These are phyloP conservation scores for Metarhizium album DNA, from an alignment of 2,329 filamentous ascomycete genomes.

Conservation along the genomic window DNA sequence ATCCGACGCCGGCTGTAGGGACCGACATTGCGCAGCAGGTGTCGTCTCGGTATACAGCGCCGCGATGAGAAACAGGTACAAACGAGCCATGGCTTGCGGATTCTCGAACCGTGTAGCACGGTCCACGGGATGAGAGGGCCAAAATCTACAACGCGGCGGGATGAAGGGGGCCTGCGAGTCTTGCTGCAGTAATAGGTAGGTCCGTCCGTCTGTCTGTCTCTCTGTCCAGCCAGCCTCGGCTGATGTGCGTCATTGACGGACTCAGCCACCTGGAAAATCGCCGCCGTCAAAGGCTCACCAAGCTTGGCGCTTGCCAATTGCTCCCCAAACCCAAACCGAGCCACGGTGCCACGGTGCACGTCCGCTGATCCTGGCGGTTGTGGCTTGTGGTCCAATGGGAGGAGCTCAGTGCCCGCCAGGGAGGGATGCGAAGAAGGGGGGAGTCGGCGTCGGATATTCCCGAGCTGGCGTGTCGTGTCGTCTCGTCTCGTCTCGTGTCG, in stretches of 20 bases:
- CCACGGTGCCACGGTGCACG: no score
- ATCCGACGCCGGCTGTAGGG: conserved; percentile 6
- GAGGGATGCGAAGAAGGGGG: not conserved
- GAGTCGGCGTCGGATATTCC: no score
- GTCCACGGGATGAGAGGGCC: no score
- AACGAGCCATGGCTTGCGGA: not conserved
- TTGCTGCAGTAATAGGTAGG: no score
- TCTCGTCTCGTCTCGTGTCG: no score
- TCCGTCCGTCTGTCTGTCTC: no score
- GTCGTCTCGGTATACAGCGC: not conserved
- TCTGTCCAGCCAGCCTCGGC: no score
- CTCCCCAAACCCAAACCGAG: no score
- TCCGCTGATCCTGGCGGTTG: not conserved
- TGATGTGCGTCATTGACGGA: not conserved
- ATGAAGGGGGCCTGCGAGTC: no score
- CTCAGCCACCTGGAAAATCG: no score
- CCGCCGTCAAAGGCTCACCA: not conserved
- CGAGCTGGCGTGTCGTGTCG: no score
- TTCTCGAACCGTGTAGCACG: no score
- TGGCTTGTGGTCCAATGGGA: not conserved
- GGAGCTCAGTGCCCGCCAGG: not conserved
- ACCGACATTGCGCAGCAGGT: conserved; percentile 6
- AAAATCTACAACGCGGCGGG: not conserved
- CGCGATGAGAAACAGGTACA: not conserved
- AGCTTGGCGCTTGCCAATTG: not conserved